Base-by-base conservation (phyloP, 2,329 filamentous ascomycete species). In the Phaeosphaeria sp. region DNA sequence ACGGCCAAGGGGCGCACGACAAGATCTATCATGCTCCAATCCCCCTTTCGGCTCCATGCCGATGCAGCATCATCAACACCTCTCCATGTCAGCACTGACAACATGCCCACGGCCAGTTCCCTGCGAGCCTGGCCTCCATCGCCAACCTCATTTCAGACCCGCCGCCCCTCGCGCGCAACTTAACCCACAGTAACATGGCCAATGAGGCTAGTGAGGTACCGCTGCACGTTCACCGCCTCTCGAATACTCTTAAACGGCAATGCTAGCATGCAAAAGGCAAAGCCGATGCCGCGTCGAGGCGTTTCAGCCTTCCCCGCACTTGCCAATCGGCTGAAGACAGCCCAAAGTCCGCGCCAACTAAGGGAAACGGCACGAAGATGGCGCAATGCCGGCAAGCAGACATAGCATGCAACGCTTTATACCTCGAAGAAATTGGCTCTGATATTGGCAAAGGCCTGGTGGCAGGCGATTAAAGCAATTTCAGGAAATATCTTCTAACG, bases 261-360 rank as follows among this genome's bases (percentile, higher is more conserved):
- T 41, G 53, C 63, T 69, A 67, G 55, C 42, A 33, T 53, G 42
- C 33, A 53, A 56, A 33, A 30, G 58, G 60, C 43, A 61, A 66
- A 59, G 51, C 33, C 33, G 25, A 52, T 41, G 23, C 53, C 55
- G 56, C 59, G 23, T 65, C 57, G 63, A 59, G 55, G 63, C 55
- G 66, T 69, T 69, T 69, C 66, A 69, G 66, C 63, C 57, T 57
- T 58, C 64, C 66, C 66, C 66, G 63, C 66, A 69, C 60, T 60
- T 57, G 58, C 66, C 63, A 66, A 67, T 60, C 54, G 55, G 57
- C 52, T 57, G 50, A 59, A 56, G 47, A 49, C 47, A 43, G 27
- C 20, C 48, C 49, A 48, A 30, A 23, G 46, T 36, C 41, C 49
- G 54, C 36, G 33, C 44, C 41, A 33, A 36, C 49, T 53, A 30